phyloP scores from a whole-genome alignment of 1,139 yeast species.

The Suzukiozyma palmioleophila region DNA sequence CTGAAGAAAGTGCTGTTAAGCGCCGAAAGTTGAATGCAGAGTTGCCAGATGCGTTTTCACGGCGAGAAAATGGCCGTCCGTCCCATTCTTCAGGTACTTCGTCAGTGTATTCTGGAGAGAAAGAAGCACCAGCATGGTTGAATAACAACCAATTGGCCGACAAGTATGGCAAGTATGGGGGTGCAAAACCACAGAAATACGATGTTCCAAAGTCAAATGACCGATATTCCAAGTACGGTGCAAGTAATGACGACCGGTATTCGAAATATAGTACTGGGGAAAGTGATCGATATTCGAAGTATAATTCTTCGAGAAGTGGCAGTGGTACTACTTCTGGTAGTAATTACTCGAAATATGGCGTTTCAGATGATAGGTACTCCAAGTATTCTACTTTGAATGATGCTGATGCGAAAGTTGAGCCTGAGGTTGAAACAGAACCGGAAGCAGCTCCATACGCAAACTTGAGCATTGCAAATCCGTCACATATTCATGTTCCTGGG shows the following conservation, averaged over 20 bases:
- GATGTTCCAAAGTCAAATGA: conserved; percentile 10
- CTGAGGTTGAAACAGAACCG: conserved; percentile 11
- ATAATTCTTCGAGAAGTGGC: conserved; percentile 12
- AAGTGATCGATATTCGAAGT: conserved; percentile 28
- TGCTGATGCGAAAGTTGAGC: conserved; percentile 1
- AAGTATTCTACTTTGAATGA: conserved; percentile 3
- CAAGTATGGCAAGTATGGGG: conserved; percentile 41
- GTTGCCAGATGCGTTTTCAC: conserved; percentile 22
- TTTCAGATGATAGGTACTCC: conserved; percentile 1
- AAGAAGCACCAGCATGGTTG: conserved; percentile 41
- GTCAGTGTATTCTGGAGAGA: conserved; percentile 24
- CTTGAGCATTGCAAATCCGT: conserved; percentile 28
- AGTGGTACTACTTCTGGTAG: not conserved
- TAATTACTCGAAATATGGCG: conserved; percentile 1
- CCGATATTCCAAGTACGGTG: conserved; percentile 29
- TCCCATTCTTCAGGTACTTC: conserved; percentile 8
- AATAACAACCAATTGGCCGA: conserved; percentile 19
- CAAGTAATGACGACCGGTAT: conserved; percentile 10
- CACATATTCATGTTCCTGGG: conserved; percentile 11
- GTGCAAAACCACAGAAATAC: conserved; percentile 1
- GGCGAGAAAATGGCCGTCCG: conserved; percentile 15
- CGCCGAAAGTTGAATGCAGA: conserved; percentile 8
- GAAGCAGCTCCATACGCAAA: conserved; percentile 30
- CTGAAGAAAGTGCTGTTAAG: conserved; percentile 3
- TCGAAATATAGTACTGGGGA: conserved; percentile 1